Conservation (phyloP, 371 early-diverging fungal genomes). For the Mortierella sp. region DNA sequence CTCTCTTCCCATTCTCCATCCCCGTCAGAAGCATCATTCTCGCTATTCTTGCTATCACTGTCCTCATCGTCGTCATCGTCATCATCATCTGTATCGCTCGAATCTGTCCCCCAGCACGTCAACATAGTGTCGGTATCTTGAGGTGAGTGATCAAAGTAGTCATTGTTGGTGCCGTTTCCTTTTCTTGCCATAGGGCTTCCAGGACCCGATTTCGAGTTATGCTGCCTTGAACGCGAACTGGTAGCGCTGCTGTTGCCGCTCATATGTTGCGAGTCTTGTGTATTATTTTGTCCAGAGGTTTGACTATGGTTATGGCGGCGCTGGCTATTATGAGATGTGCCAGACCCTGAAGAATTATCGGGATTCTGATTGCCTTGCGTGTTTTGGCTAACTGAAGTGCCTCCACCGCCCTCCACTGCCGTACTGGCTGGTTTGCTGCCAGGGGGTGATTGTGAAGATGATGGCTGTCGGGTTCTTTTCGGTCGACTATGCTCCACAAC, state of each 20-base stretch:
- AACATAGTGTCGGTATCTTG: constrained; percentile 38
- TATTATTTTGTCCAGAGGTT: not conserved
- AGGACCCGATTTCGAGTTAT: constrained; percentile 8
- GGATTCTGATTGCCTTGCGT: not conserved
- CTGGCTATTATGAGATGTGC: constrained; percentile 4
- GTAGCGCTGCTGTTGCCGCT: constrained; percentile 29
- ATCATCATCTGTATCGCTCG: constrained; percentile 47
- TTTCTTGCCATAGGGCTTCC: constrained; percentile 23
- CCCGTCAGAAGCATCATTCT: constrained; percentile 48
- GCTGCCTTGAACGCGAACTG: constrained; percentile 17
- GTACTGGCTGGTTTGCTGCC: constrained; percentile 9
- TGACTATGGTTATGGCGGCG: not conserved
- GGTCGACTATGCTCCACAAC: constrained; percentile 60
- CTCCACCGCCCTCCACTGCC: constrained; percentile 4
- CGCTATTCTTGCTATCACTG: constrained; percentile 2
- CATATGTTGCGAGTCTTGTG: not conserved
- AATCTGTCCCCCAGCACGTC: constrained; percentile 50
- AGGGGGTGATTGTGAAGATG: constrained; percentile 15
- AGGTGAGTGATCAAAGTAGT: constrained; percentile 36
- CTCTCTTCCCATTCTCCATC: constrained; percentile 52
- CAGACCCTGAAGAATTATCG: constrained; percentile 9
- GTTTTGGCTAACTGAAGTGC: constrained; percentile 1
- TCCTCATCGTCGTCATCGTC: constrained; percentile 16
- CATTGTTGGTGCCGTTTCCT: constrained; percentile 17
- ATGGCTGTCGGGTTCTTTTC: constrained; percentile 36